Evolutionary conservation across 306 rosid species (phyloP), one percentile per base, ranked within the genome.

Genomic region (Cicer bijugum): DNA sequence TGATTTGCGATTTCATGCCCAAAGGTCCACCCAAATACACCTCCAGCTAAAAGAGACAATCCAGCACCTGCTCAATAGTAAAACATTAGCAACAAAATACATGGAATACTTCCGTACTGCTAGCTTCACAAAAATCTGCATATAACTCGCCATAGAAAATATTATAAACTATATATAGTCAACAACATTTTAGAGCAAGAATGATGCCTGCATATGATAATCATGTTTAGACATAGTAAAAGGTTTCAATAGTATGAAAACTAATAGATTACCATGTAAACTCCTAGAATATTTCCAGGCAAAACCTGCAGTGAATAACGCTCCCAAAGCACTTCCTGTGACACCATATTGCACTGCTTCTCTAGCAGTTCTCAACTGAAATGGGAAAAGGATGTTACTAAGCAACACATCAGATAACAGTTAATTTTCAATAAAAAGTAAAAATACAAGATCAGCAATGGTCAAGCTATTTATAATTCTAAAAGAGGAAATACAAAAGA

Each of bases 211-310:
- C 15, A 16, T 38, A 63, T 20, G 52, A 44, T 52, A 52, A 58
- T 69, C 52, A 44, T 53, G 42, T 50, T 57, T 42, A 58, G 23
- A 71, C 4, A 11, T 12, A 15, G 62, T 69, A 61, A 72, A 67
- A 15, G 2, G 37, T 28, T 77, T 61, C 42, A 10, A 11, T 55
- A 33, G 64, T 44, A 17, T 9, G 62, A 76, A 73, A 74, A 47
- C 12, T 28, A 62, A 79, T 46, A 66, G 35, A 67, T 42, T 86
- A 87, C 97, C 96, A 76, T 92, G 97, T 71, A 85, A 69, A 81
- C 97, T 92, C 83, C 55, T 90, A 1, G 97, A 92, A 83, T 92
- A 92, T 82, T 84, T 92, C 96, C 90, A 92, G 11, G 92, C 45
- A 77, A 79, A 42, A 39, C 91, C 89, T 12, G 96, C 97, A 69